Conservation (phyloP, 192 early-diverging fungal genomes). For the Ambispora gerdemannii region DNA sequence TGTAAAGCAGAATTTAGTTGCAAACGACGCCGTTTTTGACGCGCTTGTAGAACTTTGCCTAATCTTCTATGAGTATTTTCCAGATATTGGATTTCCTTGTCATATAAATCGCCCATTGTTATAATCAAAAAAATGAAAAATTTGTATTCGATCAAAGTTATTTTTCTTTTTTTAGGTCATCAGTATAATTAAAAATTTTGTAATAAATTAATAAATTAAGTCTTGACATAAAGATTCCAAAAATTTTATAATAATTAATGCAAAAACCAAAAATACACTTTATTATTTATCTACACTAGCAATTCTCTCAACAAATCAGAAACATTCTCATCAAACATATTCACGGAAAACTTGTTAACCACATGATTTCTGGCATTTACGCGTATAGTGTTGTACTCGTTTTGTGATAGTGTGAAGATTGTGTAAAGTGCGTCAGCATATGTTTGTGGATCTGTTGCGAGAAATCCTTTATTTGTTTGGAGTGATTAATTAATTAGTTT, state of each 20-base stretch:
- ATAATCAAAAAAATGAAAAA: no score
- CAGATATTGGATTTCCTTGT: not conserved
- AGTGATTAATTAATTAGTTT: slow-evolving; percentile 29
- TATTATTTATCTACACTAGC: not conserved
- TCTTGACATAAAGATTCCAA: no score
- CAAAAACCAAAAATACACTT: no score
- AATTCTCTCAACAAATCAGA: not conserved
- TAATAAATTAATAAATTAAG: no score
- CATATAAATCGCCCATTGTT: no score
- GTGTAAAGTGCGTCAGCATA: slow-evolving; percentile 63
- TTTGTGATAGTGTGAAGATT: slow-evolving; percentile 42
- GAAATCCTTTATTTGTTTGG: slow-evolving; percentile 63
- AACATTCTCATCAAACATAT: slow-evolving; percentile 36
- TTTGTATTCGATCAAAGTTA: no score
- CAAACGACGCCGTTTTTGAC: slow-evolving; percentile 13
- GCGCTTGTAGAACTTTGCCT: slow-evolving; percentile 1
- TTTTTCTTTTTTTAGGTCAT: no score
- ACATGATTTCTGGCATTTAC: slow-evolving; percentile 61
- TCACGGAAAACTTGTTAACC: slow-evolving; percentile 68
- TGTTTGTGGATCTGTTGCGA: slow-evolving; percentile 57
- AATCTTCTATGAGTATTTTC: slow-evolving; percentile 7
- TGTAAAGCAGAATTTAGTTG: not conserved
- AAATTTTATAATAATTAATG: not conserved
- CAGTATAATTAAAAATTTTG: no score
- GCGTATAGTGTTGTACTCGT: slow-evolving; percentile 48